Base-by-base conservation (phyloP, 768 basidiomycete genomes). In the Boletus rubropictus region DNA sequence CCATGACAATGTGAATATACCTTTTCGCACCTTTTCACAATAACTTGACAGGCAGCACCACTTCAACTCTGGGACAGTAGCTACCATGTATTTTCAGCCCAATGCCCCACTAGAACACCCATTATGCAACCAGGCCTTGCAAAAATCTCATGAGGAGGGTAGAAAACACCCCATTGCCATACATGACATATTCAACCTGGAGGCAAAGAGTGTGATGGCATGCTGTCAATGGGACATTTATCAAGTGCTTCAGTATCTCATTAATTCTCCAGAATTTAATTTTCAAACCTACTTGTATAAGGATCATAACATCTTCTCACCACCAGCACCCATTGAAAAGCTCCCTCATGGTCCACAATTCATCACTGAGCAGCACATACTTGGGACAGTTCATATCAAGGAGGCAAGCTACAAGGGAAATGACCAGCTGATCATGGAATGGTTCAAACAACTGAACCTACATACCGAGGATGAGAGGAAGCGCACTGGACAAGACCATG, bases 401-500 rank as follows among this genome's bases (percentile, higher is more conserved):
- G 71, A 75, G 41, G 69, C 69, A 3, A 70, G 67, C 40, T 74
- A 74, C 33, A 62, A 71, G 21, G 71, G 66, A 7, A 69, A 71
- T 53, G 34, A 42, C 2, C 8, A 50, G 49, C n/a, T n/a, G n/a
- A n/a, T n/a, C n/a, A n/a, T n/a, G n/a, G n/a, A n/a, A n/a, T n/a
- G n/a, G n/a, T n/a, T n/a, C n/a, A n/a, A n/a, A n/a, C 0, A 50
- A 25, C 8, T 25, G 3, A 2, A 21, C 4, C 12, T 22, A 60
- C 70, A 50, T 29, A 51, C 41, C 11, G 33, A 46, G 3, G 59
- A 59, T 0, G 53, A 68, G 27, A 46, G 51, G 38, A 56, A 58
- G 50, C 48, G 57, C 20, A 51, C 48, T 1, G 57, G 56, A 15
- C 11, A 42, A 0, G 43, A 68, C 9, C 39, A 49, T 7, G 22